phyloP scores from a whole-genome alignment of 139 green algal species.

The Tetradesmus lagerheimii region DNA sequence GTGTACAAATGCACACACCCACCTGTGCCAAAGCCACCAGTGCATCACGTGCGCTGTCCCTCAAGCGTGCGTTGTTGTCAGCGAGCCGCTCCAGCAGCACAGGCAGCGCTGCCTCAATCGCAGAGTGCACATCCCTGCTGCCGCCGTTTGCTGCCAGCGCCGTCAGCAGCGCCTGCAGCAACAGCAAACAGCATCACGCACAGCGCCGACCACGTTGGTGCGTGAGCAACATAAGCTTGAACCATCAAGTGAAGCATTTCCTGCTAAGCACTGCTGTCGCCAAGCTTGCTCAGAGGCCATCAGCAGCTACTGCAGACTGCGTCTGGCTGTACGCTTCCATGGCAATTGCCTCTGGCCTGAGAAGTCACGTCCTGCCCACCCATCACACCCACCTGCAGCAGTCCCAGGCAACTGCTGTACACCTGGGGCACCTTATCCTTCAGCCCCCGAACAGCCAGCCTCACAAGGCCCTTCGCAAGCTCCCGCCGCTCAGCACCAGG shows the following conservation, averaged over 20 bases:
- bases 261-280: neutral
- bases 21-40: slow-evolving; percentile 32
- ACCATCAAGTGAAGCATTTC: no score
- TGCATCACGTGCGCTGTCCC: slow-evolving; percentile 46
- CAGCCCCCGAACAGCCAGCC: slow-evolving; percentile 39
- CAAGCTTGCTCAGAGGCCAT: no score
- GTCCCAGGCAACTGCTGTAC: slow-evolving; percentile 52
- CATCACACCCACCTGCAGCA: slow-evolving; percentile 53
- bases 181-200: neutral
- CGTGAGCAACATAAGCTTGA: no score
- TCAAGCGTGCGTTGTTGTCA: slow-evolving; percentile 74
- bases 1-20: neutral
- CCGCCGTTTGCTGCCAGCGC: slow-evolving; percentile 45
- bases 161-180: slow-evolving; percentile 44
- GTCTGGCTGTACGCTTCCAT: no score
- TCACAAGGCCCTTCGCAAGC: slow-evolving; percentile 13
- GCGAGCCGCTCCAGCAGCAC: slow-evolving; percentile 84
- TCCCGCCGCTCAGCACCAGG: slow-evolving; percentile 34
- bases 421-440: slow-evolving; percentile 78
- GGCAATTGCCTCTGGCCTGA: no score
- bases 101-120: slow-evolving; percentile 65
- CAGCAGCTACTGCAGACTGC: no score
- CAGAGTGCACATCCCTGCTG: slow-evolving; percentile 48
- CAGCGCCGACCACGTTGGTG: no score
- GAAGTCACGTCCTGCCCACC: no score